Conservation (phyloP, 108 stramenopile genomes). For the Schizochytrium sp. region DNA sequence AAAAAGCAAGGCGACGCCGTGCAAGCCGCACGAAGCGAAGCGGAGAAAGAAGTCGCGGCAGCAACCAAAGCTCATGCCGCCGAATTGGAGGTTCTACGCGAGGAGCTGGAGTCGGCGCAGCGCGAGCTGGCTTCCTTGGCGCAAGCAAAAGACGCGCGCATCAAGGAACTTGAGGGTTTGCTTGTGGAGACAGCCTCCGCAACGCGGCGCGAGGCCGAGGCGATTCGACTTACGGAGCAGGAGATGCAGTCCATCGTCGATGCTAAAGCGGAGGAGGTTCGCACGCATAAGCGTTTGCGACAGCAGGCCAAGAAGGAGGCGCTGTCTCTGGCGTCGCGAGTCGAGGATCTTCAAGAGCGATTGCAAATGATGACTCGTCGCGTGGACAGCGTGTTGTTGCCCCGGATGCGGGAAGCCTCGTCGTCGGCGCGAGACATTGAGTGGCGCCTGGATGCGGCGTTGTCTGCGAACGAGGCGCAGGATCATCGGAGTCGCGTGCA, state of each 20-base stretch:
- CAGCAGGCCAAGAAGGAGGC: not conserved
- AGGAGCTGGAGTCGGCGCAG: constrained; percentile 42
- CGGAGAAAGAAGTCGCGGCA: not conserved
- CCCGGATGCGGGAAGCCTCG: not conserved
- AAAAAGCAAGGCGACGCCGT: not conserved
- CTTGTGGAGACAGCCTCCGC: not conserved
- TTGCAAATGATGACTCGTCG: not conserved
- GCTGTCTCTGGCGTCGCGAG: not conserved
- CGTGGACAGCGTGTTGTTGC: not conserved
- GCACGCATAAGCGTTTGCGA: not conserved
- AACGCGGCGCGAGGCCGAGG: not conserved
- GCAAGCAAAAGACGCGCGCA: not conserved
- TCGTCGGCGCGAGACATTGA: not conserved
- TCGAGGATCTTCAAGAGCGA: not conserved
- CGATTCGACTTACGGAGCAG: not conserved
- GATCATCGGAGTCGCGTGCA: not conserved
- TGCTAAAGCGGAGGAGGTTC: not conserved
- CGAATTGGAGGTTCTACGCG: constrained; percentile 36
- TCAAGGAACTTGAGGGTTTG: not conserved
- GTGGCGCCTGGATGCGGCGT: not conserved
- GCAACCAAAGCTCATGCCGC: not conserved
- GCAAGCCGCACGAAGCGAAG: not conserved
- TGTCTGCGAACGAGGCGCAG: not conserved
- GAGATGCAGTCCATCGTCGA: not conserved
- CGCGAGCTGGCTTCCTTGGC: not conserved